Base-by-base conservation (phyloP, 1,139 yeast species). In the Saccharomyces pastorianus region DNA sequence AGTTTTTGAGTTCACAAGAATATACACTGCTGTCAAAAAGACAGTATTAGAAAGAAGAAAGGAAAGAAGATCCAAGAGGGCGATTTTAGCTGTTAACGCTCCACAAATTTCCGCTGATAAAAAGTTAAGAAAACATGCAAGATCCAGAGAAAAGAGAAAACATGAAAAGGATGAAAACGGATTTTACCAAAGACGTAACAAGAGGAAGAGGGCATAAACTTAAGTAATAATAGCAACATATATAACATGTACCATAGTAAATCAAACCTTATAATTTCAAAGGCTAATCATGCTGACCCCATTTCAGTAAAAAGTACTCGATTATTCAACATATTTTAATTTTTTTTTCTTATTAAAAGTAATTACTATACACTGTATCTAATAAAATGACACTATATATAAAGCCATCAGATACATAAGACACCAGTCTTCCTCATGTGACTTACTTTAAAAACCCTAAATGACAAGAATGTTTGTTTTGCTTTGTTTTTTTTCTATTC, bases 81-180 rank as follows among this genome's bases (percentile, higher is more conserved):
- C 96, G 0, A 84, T 87, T 59, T 73, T 88, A 68, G 88, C 91
- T 1, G 77, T 91, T 4, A 78, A 79, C 13, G 87, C 88, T 4
- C 99, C 99, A 0, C 96, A 86, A 23, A 71, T 80, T 47, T 84
- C 88, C 26, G 95, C 96, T 3, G 80, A 79, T 64, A 81, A 87
- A 69, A 88, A 87, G 71, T 68, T 88, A 63, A 84, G 77, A 71
- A 88, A 87, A 69, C 96, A 90, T 71, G 81, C 78, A 51, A 79
- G 85, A 63, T 79, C 81, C 47, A 81, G 95, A 68, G 93, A 86
- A 61, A 87, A 85, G 76, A 79, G 96, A 67, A 85, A 80, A 66
- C 82, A 78, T 53, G 83, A 79, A 53, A 85, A 81, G 68, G 96
- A 88, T 66, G 91, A 81, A 46, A 85, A 81, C 66, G 96, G 96